Percentiles rank a stretch among this genome's conserved stretches.
Conservation (phyloP, 176 grass and related monocot genomes). For the Rhynchospora tenuis region DNA sequence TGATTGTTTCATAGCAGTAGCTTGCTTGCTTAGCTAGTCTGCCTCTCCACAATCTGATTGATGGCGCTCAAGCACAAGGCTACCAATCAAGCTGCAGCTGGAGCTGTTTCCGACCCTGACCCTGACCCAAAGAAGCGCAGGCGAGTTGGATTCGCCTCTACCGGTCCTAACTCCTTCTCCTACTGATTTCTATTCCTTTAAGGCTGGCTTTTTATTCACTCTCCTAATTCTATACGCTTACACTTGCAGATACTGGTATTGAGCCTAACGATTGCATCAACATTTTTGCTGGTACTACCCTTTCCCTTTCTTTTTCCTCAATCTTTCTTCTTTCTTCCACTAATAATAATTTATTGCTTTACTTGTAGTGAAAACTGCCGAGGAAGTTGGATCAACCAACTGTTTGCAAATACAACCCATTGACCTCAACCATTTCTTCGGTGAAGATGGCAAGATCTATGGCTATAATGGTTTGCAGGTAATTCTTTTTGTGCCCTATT, state of each 20-base stretch:
- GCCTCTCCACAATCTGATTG: background rate
- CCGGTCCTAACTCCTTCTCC: conserved; percentile 23
- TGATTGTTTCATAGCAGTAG: conserved; percentile 1
- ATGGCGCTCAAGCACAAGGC: conserved; percentile 95
- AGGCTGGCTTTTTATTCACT: background rate
- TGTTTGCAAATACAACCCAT: conserved; percentile 48
- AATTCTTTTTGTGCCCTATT: background rate
- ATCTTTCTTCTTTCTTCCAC: background rate
- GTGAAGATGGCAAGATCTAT: conserved; percentile 93
- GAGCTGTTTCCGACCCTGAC: background rate
- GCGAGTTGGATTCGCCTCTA: conserved; percentile 66
- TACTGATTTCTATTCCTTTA: too few relatives aligned
- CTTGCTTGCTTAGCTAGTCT: too few relatives aligned
- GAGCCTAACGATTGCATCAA: conserved; percentile 80
- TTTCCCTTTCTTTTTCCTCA: background rate
- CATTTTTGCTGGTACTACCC: conserved; percentile 63
- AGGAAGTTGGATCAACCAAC: conserved; percentile 39
- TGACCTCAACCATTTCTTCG: conserved; percentile 86
- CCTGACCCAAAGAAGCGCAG: conserved; percentile 66
- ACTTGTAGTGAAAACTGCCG: conserved; percentile 48
- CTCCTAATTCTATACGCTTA: too few relatives aligned
- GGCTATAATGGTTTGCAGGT: conserved; percentile 87
- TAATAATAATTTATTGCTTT: too few relatives aligned
- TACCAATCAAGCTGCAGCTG: conserved; percentile 5
- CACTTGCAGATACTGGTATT: conserved; percentile 57